Conservation (phyloP, 495 filamentous ascomycete genomes). For the Podospora conica region DNA sequence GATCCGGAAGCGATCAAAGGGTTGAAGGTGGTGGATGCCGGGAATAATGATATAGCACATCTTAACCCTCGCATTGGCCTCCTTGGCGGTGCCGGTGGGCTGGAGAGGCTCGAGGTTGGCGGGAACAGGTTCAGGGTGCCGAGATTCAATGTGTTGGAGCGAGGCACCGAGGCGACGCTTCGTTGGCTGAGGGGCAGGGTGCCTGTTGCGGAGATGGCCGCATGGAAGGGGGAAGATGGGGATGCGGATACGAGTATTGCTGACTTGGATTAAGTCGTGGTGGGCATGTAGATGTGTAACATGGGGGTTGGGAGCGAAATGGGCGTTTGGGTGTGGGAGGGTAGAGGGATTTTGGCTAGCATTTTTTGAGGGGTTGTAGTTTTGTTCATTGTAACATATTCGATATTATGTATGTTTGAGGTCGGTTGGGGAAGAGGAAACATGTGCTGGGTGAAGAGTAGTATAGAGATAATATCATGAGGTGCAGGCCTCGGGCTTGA, state of each 20-base stretch:
- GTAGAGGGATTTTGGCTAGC: background rate
- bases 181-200: constrained; percentile 77
- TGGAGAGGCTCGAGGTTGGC: constrained; percentile 56
- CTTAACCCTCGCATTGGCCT: constrained; percentile 76
- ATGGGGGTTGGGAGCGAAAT: background rate
- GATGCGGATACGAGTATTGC: constrained; percentile 19
- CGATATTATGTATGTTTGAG: background rate
- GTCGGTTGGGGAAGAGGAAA: background rate
- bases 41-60: constrained; percentile 72
- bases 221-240: constrained; percentile 37
- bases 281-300: background rate
- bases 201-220: constrained; percentile 55
- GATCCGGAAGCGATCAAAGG: constrained; percentile 69
- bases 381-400: background rate
- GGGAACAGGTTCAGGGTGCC: constrained; percentile 84
- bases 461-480: background rate
- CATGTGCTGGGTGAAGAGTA: background rate
- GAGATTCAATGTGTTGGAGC: constrained; percentile 76
- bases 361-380: background rate
- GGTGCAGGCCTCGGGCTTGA: background rate
- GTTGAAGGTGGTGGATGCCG: constrained; percentile 66
- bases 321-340: background rate
- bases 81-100: constrained; percentile 50
- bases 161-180: constrained; percentile 81
- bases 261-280: constrained; percentile 27